Evolutionary conservation across 192 early-diverging fungal species (phyloP).

Genomic region (Obelidium mucronatum): DNA sequence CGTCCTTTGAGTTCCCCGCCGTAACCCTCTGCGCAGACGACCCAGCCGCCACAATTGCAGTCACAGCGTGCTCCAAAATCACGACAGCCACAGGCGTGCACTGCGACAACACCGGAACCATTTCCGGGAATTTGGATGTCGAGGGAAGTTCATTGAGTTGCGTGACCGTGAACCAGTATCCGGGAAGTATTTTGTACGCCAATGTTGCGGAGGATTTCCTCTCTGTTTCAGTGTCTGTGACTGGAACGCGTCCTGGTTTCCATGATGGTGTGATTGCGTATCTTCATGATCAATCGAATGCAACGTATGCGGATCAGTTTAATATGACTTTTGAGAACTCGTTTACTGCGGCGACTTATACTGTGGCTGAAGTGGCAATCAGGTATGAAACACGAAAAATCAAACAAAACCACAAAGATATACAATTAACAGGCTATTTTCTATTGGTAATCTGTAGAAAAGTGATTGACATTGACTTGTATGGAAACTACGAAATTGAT

Average conservation of each 20-base stretch:
- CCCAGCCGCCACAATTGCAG: conserved; percentile 14
- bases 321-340: conserved; percentile 46
- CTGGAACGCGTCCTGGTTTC: conserved; percentile 21
- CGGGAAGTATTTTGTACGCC: conserved; percentile 37
- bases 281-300: conserved; percentile 38
- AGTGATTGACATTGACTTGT: conserved; percentile 41
- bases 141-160: conserved; percentile 43
- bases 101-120: conserved; percentile 35
- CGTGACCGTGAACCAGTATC: conserved; percentile 45
- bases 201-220: conserved; percentile 38
- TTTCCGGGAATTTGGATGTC: conserved; percentile 23
- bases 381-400: too few species aligned
- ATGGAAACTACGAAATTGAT: conserved; percentile 34
- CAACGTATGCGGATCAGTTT: neutral
- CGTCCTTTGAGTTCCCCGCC: conserved; percentile 59
- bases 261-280: conserved; percentile 40
- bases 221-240: conserved; percentile 26
- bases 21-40: conserved; percentile 50
- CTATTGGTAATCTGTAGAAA: conserved; percentile 31
- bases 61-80: conserved; percentile 29
- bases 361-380: conserved; percentile 44
- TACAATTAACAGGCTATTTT: too few species aligned
- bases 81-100: conserved; percentile 13
- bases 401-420: too few species aligned
- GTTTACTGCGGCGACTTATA: conserved; percentile 44